Evolutionary conservation across 2,329 filamentous ascomycete species (phyloP).

Genomic region (Aspergillus sp.): DNA sequence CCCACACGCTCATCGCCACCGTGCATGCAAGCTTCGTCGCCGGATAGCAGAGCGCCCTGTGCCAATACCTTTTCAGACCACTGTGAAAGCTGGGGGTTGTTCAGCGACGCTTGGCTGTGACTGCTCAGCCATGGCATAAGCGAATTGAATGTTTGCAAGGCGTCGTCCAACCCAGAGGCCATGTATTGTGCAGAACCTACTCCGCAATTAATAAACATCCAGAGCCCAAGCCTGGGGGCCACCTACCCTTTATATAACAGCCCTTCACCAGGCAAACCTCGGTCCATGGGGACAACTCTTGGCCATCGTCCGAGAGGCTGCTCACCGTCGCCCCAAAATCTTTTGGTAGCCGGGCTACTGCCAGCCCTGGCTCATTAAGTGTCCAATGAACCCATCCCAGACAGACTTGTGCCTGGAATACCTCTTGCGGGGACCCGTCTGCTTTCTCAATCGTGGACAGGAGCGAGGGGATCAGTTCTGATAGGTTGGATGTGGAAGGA

Average conservation of each 20-base stretch:
- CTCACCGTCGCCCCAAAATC: constrained; percentile 55
- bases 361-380: constrained; percentile 62
- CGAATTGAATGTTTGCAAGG: constrained; percentile 62
- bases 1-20: constrained; percentile 23
- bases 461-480: constrained; percentile 36
- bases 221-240: background rate
- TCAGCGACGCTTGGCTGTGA: constrained; percentile 32
- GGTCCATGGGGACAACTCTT: constrained; percentile 65
- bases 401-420: constrained; percentile 75
- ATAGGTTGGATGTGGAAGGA: constrained; percentile 30
- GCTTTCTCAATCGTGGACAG: constrained; percentile 56
- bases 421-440: constrained; percentile 48
- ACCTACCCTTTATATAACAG: constrained; percentile 68
- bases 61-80: constrained; percentile 78
- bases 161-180: constrained; percentile 46
- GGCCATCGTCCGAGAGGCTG: constrained; percentile 49
- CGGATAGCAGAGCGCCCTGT: constrained; percentile 67
- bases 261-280: constrained; percentile 76
- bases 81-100: constrained; percentile 63
- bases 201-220: constrained; percentile 8
- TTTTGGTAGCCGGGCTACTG: constrained; percentile 58
- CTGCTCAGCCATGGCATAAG: constrained; percentile 57
- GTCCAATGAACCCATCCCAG: constrained; percentile 82
- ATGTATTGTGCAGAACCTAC: constrained; percentile 44
- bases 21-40: constrained; percentile 41